These are phyloP conservation scores for Candida pseudoviswanathii DNA, from an alignment of 1,139 yeast species.

Conservation along the genomic window DNA sequence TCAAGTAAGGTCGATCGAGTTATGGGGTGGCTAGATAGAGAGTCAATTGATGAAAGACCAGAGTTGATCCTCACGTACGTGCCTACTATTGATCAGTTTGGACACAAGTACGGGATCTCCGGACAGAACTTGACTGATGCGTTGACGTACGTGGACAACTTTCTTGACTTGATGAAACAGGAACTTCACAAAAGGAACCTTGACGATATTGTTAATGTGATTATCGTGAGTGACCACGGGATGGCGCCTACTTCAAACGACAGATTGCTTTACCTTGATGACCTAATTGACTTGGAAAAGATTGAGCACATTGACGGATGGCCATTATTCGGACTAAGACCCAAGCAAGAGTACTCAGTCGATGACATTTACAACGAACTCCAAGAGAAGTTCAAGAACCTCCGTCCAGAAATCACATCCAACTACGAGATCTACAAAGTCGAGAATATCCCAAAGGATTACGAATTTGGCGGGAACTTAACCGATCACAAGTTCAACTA, in stretches of 20 bases:
- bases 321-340: conserved; percentile 84
- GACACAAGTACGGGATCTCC: conserved; percentile 69
- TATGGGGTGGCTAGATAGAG: conserved; percentile 63
- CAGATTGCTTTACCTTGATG: conserved; percentile 69
- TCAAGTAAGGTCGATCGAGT: conserved; percentile 59
- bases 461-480: conserved; percentile 63
- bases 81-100: conserved; percentile 76
- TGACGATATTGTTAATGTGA: conserved; percentile 64
- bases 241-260: conserved; percentile 84
- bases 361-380: conserved; percentile 24
- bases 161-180: conserved; percentile 50
- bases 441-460: conserved; percentile 63
- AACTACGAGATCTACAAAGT: conserved; percentile 48
- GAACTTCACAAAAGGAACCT: conserved; percentile 59
- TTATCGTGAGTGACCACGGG: conserved; percentile 89
- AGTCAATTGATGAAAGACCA: conserved; percentile 56
- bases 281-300: conserved; percentile 53
- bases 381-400: conserved; percentile 23
- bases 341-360: conserved; percentile 35
- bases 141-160: conserved; percentile 63
- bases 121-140: conserved; percentile 61
- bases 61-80: conserved; percentile 80
- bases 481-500: conserved; percentile 47
- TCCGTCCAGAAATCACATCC: conserved; percentile 19
- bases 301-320: conserved; percentile 79